These are phyloP conservation scores for Saccharomycopsis hybrid DNA, from an alignment of 1,139 yeast species.

Conservation along the genomic window DNA sequence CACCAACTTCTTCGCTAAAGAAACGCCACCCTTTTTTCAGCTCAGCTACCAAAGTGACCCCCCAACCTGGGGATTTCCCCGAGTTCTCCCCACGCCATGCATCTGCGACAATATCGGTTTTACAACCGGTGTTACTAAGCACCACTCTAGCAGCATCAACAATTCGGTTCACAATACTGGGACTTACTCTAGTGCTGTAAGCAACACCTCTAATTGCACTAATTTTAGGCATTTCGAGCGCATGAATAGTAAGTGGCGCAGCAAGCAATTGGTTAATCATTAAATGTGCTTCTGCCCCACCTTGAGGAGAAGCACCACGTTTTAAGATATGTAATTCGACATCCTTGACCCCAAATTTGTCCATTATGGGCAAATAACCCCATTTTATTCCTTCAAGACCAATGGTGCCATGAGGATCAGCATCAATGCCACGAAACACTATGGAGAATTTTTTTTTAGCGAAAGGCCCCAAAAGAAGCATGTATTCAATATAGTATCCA, in stretches of 20 bases:
- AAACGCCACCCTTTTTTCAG: conserved; percentile 76
- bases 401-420: conserved; percentile 55
- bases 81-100: conserved; percentile 96
- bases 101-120: conserved; percentile 91
- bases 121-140: conserved; percentile 72
- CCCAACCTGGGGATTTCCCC: conserved; percentile 96
- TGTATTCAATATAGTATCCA: conserved; percentile 86
- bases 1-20: conserved; percentile 72
- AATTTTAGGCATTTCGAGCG: conserved; percentile 66
- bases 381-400: conserved; percentile 92
- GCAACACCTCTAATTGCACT: conserved; percentile 92
- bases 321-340: conserved; percentile 80
- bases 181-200: conserved; percentile 92
- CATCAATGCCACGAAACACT: conserved; percentile 76
- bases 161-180: conserved; percentile 86
- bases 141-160: conserved; percentile 78
- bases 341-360: conserved; percentile 89
- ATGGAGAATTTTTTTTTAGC: conserved; percentile 82
- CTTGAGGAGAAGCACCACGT: conserved; percentile 89
- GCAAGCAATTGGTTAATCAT: conserved; percentile 75
- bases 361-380: conserved; percentile 84
- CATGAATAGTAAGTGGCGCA: conserved; percentile 84
- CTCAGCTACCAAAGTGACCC: conserved; percentile 86
- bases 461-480: conserved; percentile 85
- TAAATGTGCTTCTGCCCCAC: conserved; percentile 94